Percentiles rank a stretch among this genome's conserved stretches.
Conservation (phyloP, 345 rosid genomes). For the Eucalyptus shirleyi region DNA sequence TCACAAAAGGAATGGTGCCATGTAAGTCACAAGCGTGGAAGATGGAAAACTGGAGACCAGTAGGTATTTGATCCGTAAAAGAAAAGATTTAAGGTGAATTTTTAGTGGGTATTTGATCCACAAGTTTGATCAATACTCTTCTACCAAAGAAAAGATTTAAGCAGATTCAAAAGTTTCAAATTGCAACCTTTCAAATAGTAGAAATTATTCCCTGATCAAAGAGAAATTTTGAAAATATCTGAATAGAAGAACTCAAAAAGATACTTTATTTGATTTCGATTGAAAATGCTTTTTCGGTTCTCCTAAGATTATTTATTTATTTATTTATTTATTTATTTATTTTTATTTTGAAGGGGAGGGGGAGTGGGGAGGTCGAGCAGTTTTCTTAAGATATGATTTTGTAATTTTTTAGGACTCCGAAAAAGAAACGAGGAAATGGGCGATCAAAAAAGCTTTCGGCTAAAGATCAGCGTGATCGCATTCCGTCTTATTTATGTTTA, state of each 20-base stretch:
- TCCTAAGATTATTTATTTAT: too few species aligned
- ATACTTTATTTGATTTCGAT: too few species aligned
- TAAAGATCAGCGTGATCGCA: not conserved
- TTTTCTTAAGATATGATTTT: too few species aligned
- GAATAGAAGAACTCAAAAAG: not conserved
- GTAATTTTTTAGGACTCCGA: too few species aligned
- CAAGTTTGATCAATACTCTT: not conserved
- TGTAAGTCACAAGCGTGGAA: not conserved
- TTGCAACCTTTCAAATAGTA: not conserved
- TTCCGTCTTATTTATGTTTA: not conserved
- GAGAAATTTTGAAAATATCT: not conserved
- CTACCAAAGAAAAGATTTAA: not conserved
- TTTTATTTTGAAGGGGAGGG: too few species aligned
- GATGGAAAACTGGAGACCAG: not conserved
- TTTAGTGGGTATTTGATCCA: not conserved
- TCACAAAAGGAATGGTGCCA: not conserved
- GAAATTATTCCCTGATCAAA: not conserved
- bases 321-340: too few species aligned
- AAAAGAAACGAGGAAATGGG: too few species aligned
- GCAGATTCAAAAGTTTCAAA: not conserved
- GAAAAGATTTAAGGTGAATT: not conserved
- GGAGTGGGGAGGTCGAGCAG: too few species aligned
- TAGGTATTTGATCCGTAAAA: too few species aligned
- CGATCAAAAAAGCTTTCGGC: not conserved
- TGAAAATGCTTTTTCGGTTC: too few species aligned